Base-by-base conservation (phyloP, 192 early-diverging fungal species). In the Entophlyctis helioformis region DNA sequence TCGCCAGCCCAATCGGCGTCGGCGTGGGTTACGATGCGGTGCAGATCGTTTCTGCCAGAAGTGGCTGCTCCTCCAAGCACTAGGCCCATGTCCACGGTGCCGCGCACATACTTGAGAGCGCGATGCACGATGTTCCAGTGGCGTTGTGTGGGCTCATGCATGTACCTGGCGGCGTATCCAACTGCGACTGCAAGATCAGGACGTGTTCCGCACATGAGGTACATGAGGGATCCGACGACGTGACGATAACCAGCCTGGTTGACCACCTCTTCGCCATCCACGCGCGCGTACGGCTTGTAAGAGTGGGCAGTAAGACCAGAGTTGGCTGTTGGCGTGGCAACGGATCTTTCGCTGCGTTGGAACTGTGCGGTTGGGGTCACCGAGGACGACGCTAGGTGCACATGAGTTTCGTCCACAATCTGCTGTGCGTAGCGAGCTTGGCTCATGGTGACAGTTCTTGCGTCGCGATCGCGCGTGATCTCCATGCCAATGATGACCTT, bases 1-100 rank as follows among this genome's bases (percentile, higher is more conserved):
- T 66, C 47, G 4, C 46, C 55, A n/a, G 55, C 67, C 51, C 57
- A 64, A 53, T 66, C 66, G 2, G 66, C 49, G 37, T 69, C 67
- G 0, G 59, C 46, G 41, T 44, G 71, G 2, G 39, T 53, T 7
- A 20, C 27, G 1, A 62, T 19, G n/a, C n/a, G n/a, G n/a, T n/a
- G n/a, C n/a, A n/a, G n/a, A n/a, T n/a, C n/a, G n/a, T n/a, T n/a
- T n/a, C n/a, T n/a, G n/a, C n/a, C n/a, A n/a, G n/a, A 29, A 12
- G 13, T 19, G 7, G 29, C 5, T 24, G 26, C 36, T 15, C 42
- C 27, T 1, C 33, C 48, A 6, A 45, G 56, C 27, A 19, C 19
- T 23, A 62, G 35, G 1, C 25, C 60, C 1, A n/a, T 44, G 35
- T 57, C 39, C 1, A 1, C 0, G 12, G 58, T 63, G 24, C 52